Conservation (phyloP, 2,329 filamentous ascomycete genomes). For the Eutypella sp. region DNA sequence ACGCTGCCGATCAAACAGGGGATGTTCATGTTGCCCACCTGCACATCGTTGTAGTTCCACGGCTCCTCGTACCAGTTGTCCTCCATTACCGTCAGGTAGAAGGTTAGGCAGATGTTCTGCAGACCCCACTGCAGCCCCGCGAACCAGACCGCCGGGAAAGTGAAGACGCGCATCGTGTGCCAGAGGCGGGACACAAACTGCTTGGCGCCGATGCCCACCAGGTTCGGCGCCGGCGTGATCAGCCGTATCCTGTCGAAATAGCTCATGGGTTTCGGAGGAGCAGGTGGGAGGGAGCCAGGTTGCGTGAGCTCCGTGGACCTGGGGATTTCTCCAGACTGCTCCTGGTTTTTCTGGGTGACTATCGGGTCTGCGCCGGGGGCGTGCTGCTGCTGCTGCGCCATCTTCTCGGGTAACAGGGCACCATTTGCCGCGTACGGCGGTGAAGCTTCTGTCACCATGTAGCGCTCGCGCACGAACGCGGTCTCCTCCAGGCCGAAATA, state of each 20-base stretch:
- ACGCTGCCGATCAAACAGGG: slow-evolving; percentile 50
- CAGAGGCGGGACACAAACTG: slow-evolving; percentile 50
- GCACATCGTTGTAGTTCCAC: slow-evolving; percentile 48
- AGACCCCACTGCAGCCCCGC: slow-evolving; percentile 55
- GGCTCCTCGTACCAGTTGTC: slow-evolving; percentile 49
- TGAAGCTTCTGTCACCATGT: slow-evolving; percentile 1
- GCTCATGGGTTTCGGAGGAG: slow-evolving; percentile 32
- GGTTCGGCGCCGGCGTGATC: slow-evolving; percentile 50
- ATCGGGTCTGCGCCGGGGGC: too few species aligned
- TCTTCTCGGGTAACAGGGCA: background rate
- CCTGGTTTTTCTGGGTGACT: too few species aligned
- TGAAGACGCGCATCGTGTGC: slow-evolving; percentile 52
- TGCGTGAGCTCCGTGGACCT: background rate
- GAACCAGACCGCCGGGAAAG: slow-evolving; percentile 53
- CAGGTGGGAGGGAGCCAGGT: background rate
- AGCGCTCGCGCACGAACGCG: slow-evolving; percentile 36
- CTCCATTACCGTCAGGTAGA: slow-evolving; percentile 54
- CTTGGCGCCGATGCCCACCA: slow-evolving; percentile 46
- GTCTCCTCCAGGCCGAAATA: slow-evolving; percentile 51
- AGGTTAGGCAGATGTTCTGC: slow-evolving; percentile 56
- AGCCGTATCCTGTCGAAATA: slow-evolving; percentile 52
- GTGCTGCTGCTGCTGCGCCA: background rate
- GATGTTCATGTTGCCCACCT: slow-evolving; percentile 53
- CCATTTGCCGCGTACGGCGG: background rate
- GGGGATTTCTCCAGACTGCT: background rate